Evolutionary conservation across 345 rosid species (phyloP), one percentile per base, ranked within the genome.

Genomic region (Eucalyptus pumila): DNA sequence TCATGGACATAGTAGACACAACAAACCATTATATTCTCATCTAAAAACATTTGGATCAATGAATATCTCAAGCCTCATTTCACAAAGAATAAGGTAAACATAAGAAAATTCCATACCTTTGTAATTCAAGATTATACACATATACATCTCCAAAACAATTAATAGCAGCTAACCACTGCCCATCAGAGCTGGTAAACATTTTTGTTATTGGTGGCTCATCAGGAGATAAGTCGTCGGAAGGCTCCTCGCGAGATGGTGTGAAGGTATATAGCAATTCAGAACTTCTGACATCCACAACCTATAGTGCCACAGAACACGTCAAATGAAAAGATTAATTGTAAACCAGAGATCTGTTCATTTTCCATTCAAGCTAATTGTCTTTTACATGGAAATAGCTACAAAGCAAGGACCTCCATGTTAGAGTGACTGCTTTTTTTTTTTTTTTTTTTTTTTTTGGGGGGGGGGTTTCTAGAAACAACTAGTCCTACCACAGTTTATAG

Each of bases 141-240:
- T 96, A 96, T 45, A 96, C 91, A 91, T 97, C 99, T 65, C 99
- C 99, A 92, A 96, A 97, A 93, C 99, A 97, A 89, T 96, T 97
- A 87, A 95, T 83, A 37, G 99, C 99, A 54, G 99, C 97, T 87
- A 97, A 91, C 99, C 99, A 97, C 91, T 95, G 98, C 90, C 96
- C 97, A 94, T 96, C 98, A 87, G 93, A 92, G 91, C 99, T 97
- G 27, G 97, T 92, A 89, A 93, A 95, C 97, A 97, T 90, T 93
- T 94, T 97, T 88, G 98, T 97, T 89, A 97, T 95, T 17, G 99
- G 98, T 88, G 97, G 97, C 92, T 96, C 99, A 85, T 67, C 91
- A 27, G 96, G 95, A 47, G 92, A 90, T 58, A 91, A 91, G 72
- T 93, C 93, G 52, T 91, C 91, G 48, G 93, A 94, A 83, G 90